Percentiles rank a stretch among this genome's conserved stretches.
phyloP scores from a whole-genome alignment of 2,329 filamentous ascomycete genomes.

The Rutstroemia sp. region DNA sequence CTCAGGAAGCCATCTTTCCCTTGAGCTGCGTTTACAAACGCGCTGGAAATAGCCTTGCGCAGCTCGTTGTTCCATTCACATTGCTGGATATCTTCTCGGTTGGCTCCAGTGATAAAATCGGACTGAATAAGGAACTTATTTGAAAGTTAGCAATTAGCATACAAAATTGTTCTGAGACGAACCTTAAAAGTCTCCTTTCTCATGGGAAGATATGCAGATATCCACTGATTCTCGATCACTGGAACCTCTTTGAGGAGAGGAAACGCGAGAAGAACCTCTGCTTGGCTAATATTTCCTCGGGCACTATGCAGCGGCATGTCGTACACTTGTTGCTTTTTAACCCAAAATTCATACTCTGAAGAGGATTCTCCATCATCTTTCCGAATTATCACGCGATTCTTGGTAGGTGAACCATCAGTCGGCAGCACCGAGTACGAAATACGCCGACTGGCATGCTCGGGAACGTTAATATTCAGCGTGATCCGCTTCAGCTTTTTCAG shows the following conservation, averaged over 20 bases:
- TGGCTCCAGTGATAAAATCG: constrained; percentile 42
- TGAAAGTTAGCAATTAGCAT: neutral
- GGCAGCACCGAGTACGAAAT: too few species aligned
- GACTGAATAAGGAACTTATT: constrained; percentile 40
- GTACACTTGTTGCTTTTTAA: constrained; percentile 15
- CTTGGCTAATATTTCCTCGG: neutral
- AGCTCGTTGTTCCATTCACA: constrained; percentile 35
- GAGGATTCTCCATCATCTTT: neutral
- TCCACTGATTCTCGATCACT: constrained; percentile 7
- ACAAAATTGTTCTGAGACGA: neutral
- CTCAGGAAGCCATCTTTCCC: constrained; percentile 29
- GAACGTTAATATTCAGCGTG: neutral
- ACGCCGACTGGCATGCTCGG: too few species aligned
- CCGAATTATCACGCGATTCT: too few species aligned
- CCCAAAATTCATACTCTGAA: neutral
- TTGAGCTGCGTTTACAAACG: constrained; percentile 34
- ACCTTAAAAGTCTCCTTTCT: constrained; percentile 10
- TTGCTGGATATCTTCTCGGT: constrained; percentile 33
- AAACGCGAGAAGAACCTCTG: neutral
- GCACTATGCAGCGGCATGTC: neutral
- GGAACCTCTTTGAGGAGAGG: neutral
- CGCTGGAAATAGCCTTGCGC: constrained; percentile 30
- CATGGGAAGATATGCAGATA: constrained; percentile 13
- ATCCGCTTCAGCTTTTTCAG: neutral
- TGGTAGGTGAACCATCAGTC: too few species aligned